These are phyloP conservation scores for Aspergillus novoparasiticus DNA, from an alignment of 2,329 filamentous ascomycete species.

Conservation along the genomic window DNA sequence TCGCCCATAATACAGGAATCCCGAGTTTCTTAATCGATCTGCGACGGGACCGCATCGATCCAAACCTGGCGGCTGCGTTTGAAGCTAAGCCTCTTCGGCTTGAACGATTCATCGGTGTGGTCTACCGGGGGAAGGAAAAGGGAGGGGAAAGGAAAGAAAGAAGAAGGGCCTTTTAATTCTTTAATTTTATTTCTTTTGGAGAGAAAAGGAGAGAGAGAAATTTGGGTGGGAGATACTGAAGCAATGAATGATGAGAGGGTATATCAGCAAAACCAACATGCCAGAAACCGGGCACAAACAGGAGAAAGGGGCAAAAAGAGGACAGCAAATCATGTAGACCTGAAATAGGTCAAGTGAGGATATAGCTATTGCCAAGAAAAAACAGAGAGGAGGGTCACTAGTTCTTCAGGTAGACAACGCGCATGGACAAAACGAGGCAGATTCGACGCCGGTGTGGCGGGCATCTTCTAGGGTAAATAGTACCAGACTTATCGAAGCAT, in stretches of 20 bases:
- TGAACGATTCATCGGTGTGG: conserved; percentile 58
- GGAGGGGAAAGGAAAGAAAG: no score
- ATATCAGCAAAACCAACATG: neutral
- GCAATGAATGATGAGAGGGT: neutral
- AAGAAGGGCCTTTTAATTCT: no score
- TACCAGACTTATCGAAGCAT: neutral
- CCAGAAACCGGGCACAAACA: neutral
- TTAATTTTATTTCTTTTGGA: no score
- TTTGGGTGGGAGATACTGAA: neutral
- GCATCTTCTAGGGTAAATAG: neutral
- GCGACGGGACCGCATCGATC: conserved; percentile 38
- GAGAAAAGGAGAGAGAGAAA: no score
- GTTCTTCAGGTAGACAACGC: neutral
- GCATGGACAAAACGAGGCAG: neutral
- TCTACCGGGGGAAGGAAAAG: conserved; percentile 40
- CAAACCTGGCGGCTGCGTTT: conserved; percentile 40
- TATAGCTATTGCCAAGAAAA: neutral
- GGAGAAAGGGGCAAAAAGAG: neutral
- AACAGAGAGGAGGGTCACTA: neutral
- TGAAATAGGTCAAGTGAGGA: neutral
- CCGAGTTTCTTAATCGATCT: conserved; percentile 52
- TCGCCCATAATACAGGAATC: conserved; percentile 52
- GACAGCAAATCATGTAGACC: neutral
- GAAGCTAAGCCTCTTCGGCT: conserved; percentile 38
- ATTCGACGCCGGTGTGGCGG: neutral